Evolutionary conservation across 768 basidiomycete species (phyloP).

Genomic region (Basidioascus undulatus): DNA sequence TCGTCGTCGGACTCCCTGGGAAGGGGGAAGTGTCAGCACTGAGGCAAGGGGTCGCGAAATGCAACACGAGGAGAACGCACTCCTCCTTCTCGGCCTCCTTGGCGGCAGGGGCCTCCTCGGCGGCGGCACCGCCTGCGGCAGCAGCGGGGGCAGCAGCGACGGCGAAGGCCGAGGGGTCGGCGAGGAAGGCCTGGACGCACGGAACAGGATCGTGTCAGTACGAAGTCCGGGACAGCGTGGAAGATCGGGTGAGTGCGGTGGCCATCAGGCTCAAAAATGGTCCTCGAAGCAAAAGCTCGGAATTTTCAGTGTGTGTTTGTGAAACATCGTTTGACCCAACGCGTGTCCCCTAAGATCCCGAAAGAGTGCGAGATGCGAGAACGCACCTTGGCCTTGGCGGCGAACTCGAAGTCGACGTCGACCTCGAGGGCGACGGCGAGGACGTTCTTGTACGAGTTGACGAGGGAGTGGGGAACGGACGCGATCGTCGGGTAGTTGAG

Average conservation of each 20-base stretch:
- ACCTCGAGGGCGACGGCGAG: slow-evolving; percentile 52
- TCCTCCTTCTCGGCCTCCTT: slow-evolving; percentile 46
- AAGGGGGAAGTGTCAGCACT: background rate
- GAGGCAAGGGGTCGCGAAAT: background rate
- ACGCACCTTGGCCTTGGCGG: slow-evolving; percentile 48
- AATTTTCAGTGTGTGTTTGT: slow-evolving; percentile 56
- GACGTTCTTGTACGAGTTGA: slow-evolving; percentile 99
- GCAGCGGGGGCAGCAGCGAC: slow-evolving; percentile 44
- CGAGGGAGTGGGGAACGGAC: slow-evolving; percentile 78
- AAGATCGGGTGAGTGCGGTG: slow-evolving; percentile 12
- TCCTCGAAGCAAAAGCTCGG: slow-evolving; percentile 25
- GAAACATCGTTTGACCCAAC: background rate
- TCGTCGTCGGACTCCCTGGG: slow-evolving; percentile 80
- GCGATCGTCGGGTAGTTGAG: slow-evolving; percentile 88
- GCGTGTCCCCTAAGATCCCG: no score
- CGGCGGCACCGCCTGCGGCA: slow-evolving; percentile 30
- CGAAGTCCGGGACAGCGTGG: slow-evolving; percentile 10
- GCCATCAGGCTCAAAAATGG: slow-evolving; percentile 14
- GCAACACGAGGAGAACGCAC: slow-evolving; percentile 12
- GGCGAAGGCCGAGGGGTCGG: slow-evolving; percentile 95
- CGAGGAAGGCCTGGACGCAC: slow-evolving; percentile 89
- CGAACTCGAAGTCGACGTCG: slow-evolving; percentile 41
- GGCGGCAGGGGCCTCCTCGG: slow-evolving; percentile 30
- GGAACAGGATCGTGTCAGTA: slow-evolving; percentile 7
- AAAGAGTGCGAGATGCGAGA: slow-evolving; percentile 1